Evolutionary conservation across 352 stramenopile species (phyloP).

Genomic region (Phytophthora rubi): DNA sequence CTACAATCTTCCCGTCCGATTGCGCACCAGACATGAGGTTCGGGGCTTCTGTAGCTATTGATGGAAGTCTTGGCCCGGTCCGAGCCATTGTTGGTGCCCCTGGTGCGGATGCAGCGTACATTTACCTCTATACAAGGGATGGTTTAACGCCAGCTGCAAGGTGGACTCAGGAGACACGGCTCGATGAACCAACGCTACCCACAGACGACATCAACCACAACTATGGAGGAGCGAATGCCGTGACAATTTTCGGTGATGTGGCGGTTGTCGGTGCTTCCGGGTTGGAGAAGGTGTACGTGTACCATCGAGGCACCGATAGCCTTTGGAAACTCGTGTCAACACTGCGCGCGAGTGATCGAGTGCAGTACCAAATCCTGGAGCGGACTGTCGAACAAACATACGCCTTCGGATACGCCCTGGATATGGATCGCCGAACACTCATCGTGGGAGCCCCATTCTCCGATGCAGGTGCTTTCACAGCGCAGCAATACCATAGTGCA

Average conservation of each 20-base stretch:
- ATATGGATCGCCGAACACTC: constrained; percentile 86
- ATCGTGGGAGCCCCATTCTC: constrained; percentile 90
- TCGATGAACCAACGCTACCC: constrained; percentile 47
- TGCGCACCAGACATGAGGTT: constrained; percentile 63
- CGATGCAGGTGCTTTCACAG: constrained; percentile 68
- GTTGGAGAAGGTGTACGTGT: constrained; percentile 72
- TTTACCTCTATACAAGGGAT: constrained; percentile 44
- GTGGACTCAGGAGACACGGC: constrained; percentile 56
- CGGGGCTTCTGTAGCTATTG: constrained; percentile 70
- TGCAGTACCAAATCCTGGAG: constrained; percentile 83
- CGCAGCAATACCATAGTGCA: constrained; percentile 61
- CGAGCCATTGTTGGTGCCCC: constrained; percentile 77
- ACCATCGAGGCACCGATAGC: constrained; percentile 54
- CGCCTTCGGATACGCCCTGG: constrained; percentile 87
- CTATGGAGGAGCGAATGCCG: constrained; percentile 66
- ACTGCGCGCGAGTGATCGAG: constrained; percentile 82
- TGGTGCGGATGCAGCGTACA: constrained; percentile 56
- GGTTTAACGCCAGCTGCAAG: constrained; percentile 26
- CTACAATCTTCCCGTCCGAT: constrained; percentile 52
- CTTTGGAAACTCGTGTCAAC: constrained; percentile 63
- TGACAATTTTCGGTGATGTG: constrained; percentile 88
- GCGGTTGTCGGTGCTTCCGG: constrained; percentile 90
- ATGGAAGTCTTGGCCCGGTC: constrained; percentile 64
- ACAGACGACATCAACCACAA: constrained; percentile 58
- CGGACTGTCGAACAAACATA: constrained; percentile 84